Percentiles rank a stretch among this genome's conserved stretches.
Conservation (phyloP, 768 basidiomycete species). For the Tricholoma sp. region DNA sequence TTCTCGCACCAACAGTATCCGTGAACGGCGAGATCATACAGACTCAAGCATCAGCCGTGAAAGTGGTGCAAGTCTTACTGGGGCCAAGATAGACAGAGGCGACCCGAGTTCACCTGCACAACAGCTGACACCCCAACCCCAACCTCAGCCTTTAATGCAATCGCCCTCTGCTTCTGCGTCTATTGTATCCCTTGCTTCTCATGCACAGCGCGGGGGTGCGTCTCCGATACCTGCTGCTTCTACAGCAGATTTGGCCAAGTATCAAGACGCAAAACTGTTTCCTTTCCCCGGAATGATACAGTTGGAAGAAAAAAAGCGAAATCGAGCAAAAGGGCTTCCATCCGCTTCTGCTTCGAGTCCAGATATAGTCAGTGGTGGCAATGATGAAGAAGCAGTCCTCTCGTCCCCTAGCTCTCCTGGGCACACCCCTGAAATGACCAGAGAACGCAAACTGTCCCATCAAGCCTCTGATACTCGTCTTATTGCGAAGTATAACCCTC, state of each 20-base stretch:
- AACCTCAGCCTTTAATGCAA: constrained; percentile 44
- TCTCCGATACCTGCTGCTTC: constrained; percentile 80
- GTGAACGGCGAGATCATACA: constrained; percentile 62
- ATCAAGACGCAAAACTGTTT: constrained; percentile 75
- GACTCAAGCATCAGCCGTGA: constrained; percentile 73
- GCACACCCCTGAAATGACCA: constrained; percentile 44
- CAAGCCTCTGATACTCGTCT: constrained; percentile 69
- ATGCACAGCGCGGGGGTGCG: constrained; percentile 49
- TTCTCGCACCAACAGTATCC: constrained; percentile 76
- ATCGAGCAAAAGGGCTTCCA: constrained; percentile 48
- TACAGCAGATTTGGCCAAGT: constrained; percentile 65
- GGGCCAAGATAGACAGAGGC: constrained; percentile 53
- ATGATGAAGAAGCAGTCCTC: constrained; percentile 44
- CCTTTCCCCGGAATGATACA: constrained; percentile 86
- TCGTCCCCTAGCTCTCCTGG: constrained; percentile 43
- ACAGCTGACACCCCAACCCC: constrained; percentile 34
- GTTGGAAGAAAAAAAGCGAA: constrained; percentile 64
- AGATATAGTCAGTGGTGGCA: constrained; percentile 38
- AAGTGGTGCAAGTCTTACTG: constrained; percentile 68
- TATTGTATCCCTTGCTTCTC: constrained; percentile 56
- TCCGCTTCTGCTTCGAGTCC: constrained; percentile 39
- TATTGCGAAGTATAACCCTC: constrained; percentile 46
- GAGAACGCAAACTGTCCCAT: constrained; percentile 62
- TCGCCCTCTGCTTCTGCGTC: constrained; percentile 68
- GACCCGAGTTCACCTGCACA: constrained; percentile 29